Evolutionary conservation across 176 grass and related monocot species (phyloP).

Genomic region (Musa troglodytarum): DNA sequence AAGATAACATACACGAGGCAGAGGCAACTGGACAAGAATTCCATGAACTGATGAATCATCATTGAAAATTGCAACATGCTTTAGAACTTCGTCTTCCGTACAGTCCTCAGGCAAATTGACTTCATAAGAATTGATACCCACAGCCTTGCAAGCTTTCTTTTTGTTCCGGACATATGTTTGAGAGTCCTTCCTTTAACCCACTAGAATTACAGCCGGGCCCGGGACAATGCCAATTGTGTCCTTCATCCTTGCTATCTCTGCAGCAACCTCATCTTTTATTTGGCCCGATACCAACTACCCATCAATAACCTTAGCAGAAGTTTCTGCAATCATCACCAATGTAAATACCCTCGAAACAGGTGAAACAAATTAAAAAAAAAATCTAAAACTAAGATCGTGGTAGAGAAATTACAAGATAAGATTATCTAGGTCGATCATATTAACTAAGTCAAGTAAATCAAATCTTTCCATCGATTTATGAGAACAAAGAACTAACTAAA

Average conservation of each 20-base stretch:
- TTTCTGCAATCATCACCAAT: constrained; percentile 22
- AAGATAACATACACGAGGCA: constrained; percentile 38
- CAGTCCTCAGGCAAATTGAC: constrained; percentile 68
- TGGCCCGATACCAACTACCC: constrained; percentile 73
- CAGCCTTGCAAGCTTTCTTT: constrained; percentile 73
- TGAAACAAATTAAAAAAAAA: too few relatives aligned
- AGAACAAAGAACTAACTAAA: too few relatives aligned
- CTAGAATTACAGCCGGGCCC: constrained; percentile 71
- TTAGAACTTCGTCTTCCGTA: constrained; percentile 72
- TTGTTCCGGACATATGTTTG: constrained; percentile 92
- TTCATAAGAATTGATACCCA: constrained; percentile 80
- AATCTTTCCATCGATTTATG: too few relatives aligned
- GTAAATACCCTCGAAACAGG: too few relatives aligned
- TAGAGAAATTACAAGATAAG: too few relatives aligned
- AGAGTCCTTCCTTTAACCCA: constrained; percentile 76
- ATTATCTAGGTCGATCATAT: too few relatives aligned
- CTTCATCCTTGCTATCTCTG: constrained; percentile 54
- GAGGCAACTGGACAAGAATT: constrained; percentile 90
- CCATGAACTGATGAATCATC: constrained; percentile 69
- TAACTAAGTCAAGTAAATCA: too few relatives aligned
- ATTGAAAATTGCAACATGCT: constrained; percentile 60
- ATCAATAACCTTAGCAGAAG: constrained; percentile 57
- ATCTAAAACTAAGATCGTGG: too few relatives aligned
- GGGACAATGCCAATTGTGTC: constrained; percentile 53
- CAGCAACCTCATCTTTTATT: constrained; percentile 54